Percentiles rank a stretch among this genome's conserved stretches.
phyloP scores from a whole-genome alignment of 768 basidiomycete species.

The Boletellus ananiceps region DNA sequence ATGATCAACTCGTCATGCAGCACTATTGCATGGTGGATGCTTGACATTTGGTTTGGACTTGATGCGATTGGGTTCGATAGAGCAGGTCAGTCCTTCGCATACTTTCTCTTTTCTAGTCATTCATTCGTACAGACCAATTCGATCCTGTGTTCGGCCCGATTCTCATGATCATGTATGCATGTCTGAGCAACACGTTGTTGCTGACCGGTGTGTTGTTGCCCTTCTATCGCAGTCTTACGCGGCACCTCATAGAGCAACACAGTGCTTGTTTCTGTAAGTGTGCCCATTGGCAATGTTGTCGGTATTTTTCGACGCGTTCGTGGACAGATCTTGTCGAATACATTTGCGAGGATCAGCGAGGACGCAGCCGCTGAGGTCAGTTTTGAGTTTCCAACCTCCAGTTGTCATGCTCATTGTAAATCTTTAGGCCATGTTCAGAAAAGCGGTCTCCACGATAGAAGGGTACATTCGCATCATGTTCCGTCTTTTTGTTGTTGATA shows the following conservation, averaged over 20 bases:
- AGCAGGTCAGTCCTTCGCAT: conserved; percentile 52
- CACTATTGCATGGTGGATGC: conserved; percentile 91
- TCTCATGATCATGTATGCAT: conserved; percentile 89
- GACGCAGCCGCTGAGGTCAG: conserved; percentile 88
- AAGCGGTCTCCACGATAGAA: conserved; percentile 91
- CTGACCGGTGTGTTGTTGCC: conserved; percentile 63
- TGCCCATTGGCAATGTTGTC: neutral
- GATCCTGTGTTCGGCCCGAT: conserved; percentile 87
- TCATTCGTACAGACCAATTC: conserved; percentile 52
- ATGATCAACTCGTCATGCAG: conserved; percentile 24
- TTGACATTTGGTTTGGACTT: conserved; percentile 91
- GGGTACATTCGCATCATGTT: conserved; percentile 46
- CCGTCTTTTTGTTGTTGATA: conserved; percentile 8
- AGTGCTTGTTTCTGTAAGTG: conserved; percentile 76
- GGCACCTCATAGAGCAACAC: conserved; percentile 8
- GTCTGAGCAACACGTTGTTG: conserved; percentile 86
- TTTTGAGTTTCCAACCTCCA: neutral
- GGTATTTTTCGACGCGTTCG: neutral
- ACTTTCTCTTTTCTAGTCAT: neutral
- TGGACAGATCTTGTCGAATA: conserved; percentile 86
- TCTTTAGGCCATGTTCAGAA: conserved; percentile 85
- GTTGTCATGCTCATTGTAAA: neutral
- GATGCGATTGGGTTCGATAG: conserved; percentile 86
- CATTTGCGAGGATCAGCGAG: conserved; percentile 89
- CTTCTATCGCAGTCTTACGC: neutral